These are phyloP conservation scores for Lipomyces yamanashiensis DNA, from an alignment of 805 yeast genomes.

Conservation along the genomic window DNA sequence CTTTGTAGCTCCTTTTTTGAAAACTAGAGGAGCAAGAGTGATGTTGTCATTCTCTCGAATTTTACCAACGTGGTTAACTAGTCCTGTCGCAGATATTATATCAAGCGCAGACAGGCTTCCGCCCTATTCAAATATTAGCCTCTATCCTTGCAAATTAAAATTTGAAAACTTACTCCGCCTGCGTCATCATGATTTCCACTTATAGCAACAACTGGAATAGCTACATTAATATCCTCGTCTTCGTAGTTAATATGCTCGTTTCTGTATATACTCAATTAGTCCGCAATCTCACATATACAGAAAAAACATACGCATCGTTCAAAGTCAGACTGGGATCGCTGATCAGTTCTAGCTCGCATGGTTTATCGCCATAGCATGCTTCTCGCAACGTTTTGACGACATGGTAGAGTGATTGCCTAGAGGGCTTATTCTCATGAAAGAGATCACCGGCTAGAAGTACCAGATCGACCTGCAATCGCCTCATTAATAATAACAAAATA, in stretches of 20 bases:
- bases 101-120: conserved; percentile 81
- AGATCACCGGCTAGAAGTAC: conserved; percentile 90
- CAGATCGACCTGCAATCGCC: conserved; percentile 62
- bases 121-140: conserved; percentile 17
- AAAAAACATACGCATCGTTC: conserved; percentile 49
- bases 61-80: conserved; percentile 88
- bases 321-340: conserved; percentile 74
- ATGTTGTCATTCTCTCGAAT: conserved; percentile 76
- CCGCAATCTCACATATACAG: neutral
- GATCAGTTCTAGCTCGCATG: conserved; percentile 80
- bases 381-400: conserved; percentile 73
- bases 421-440: conserved; percentile 88
- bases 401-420: conserved; percentile 82
- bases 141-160: neutral
- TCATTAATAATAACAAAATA: neutral
- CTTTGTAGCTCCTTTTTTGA: conserved; percentile 81
- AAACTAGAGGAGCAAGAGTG: conserved; percentile 71
- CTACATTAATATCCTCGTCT: conserved; percentile 86
- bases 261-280: conserved; percentile 38
- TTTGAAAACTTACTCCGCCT: conserved; percentile 67
- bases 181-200: conserved; percentile 98
- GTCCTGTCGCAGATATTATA: conserved; percentile 75
- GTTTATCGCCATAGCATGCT: conserved; percentile 82
- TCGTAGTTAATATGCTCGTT: conserved; percentile 80
- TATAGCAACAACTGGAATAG: conserved; percentile 88